phyloP scores from a whole-genome alignment of 495 filamentous ascomycete species.

The Penicillium egyptiacum region DNA sequence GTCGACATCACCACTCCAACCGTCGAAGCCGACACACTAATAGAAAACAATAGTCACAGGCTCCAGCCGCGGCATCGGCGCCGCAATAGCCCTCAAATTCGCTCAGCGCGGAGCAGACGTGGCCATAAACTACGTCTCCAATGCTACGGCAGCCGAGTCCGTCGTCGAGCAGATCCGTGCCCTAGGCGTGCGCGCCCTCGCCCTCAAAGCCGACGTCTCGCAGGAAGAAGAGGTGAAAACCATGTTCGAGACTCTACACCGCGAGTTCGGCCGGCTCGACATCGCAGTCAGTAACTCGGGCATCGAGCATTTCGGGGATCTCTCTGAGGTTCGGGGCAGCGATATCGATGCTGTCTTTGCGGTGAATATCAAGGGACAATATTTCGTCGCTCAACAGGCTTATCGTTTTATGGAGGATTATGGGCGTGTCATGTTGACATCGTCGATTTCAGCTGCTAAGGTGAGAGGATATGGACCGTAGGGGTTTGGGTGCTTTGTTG shows the following conservation, averaged over 20 bases:
- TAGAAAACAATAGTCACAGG: constrained; percentile 28
- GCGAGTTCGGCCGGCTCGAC: constrained; percentile 42
- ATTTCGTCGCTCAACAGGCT: constrained; percentile 67
- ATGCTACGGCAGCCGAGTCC: constrained; percentile 40
- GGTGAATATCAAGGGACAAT: constrained; percentile 58
- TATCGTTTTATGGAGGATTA: constrained; percentile 57
- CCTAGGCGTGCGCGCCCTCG: constrained; percentile 43
- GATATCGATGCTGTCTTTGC: constrained; percentile 55
- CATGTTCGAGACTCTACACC: constrained; percentile 46
- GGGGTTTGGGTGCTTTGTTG: background rate
- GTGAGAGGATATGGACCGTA: background rate
- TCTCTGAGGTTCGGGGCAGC: constrained; percentile 49
- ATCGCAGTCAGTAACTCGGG: constrained; percentile 56
- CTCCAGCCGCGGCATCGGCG: constrained; percentile 43
- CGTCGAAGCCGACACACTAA: background rate
- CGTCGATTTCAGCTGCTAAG: constrained; percentile 35
- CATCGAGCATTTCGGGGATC: constrained; percentile 51
- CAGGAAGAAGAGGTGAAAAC: constrained; percentile 40
- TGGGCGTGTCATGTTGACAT: constrained; percentile 34
- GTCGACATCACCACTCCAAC: background rate
- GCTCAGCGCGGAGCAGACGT: constrained; percentile 44
- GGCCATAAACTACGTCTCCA: constrained; percentile 40
- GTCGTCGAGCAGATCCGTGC: constrained; percentile 48
- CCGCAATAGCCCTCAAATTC: constrained; percentile 39
- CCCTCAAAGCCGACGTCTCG: constrained; percentile 53